Evolutionary conservation across 176 grass and related monocot genomes (phyloP).

Genomic region (Saccharum spontaneum): DNA sequence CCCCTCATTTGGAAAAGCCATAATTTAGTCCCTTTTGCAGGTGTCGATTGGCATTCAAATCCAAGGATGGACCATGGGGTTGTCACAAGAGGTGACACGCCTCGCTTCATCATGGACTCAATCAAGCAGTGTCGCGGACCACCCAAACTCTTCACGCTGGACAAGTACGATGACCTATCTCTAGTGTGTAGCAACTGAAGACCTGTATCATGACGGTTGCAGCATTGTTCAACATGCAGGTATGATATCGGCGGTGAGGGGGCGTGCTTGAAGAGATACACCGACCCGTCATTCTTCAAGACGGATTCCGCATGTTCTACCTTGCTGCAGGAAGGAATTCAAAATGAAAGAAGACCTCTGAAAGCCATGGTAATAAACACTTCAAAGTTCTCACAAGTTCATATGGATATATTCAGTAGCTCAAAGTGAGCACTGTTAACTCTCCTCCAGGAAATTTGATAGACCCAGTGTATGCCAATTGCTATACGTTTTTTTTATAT

Average conservation of each 20-base stretch:
- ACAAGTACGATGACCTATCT: constrained; percentile 59
- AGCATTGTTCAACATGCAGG: constrained; percentile 43
- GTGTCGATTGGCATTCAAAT: constrained; percentile 66
- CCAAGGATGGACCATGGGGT: constrained; percentile 49
- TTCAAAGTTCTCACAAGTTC: neutral
- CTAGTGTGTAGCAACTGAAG: constrained; percentile 12
- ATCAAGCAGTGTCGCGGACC: constrained; percentile 78
- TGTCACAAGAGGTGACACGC: constrained; percentile 65
- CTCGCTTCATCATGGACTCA: constrained; percentile 77
- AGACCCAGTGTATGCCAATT: neutral
- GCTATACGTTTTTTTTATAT: neutral
- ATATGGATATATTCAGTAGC: constrained; percentile 6
- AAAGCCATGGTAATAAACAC: constrained; percentile 65
- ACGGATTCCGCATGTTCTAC: constrained; percentile 47
- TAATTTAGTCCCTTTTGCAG: constrained; percentile 38
- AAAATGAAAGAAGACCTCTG: constrained; percentile 48
- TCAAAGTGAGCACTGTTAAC: neutral
- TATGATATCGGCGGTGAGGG: constrained; percentile 79
- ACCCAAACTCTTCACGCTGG: constrained; percentile 87
- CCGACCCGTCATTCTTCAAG: constrained; percentile 70
- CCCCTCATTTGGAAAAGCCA: neutral
- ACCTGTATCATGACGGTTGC: constrained; percentile 17
- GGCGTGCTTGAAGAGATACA: constrained; percentile 91
- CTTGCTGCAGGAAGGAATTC: constrained; percentile 39
- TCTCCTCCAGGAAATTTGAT: constrained; percentile 16